These are phyloP conservation scores for Myotisia sp. DNA, from an alignment of 2,329 filamentous ascomycete species.

Conservation along the genomic window DNA sequence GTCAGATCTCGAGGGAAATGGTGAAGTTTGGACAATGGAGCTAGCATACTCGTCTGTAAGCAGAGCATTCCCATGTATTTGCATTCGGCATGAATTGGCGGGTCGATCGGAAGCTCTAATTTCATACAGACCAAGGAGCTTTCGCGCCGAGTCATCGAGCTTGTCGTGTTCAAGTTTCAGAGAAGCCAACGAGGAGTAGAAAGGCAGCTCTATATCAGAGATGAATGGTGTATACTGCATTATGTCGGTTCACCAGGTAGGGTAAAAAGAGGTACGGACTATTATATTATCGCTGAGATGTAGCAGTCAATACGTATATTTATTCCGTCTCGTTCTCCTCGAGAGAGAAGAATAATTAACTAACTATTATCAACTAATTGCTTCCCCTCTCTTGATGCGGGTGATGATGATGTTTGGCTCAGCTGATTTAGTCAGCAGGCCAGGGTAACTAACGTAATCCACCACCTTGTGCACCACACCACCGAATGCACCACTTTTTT, in stretches of 20 bases:
- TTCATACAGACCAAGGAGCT: constrained; percentile 78
- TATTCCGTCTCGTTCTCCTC: too few relatives aligned
- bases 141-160: constrained; percentile 81
- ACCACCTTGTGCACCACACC: too few relatives aligned
- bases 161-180: constrained; percentile 96
- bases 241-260: constrained; percentile 10
- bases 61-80: constrained; percentile 75
- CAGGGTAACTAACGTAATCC: too few relatives aligned
- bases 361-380: too few relatives aligned
- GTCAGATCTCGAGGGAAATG: not conserved
- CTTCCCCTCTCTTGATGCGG: too few relatives aligned
- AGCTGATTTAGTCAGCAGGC: too few relatives aligned
- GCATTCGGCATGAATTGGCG: constrained; percentile 71
- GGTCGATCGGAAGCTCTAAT: constrained; percentile 57
- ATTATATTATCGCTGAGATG: too few relatives aligned
- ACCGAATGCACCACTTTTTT: too few relatives aligned
- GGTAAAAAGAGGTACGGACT: too few relatives aligned
- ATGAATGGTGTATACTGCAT: constrained; percentile 78
- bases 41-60: constrained; percentile 60
- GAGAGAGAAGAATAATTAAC: too few relatives aligned
- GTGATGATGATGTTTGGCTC: too few relatives aligned
- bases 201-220: constrained; percentile 88
- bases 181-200: constrained; percentile 82
- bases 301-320: too few relatives aligned
- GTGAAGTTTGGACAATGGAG: not conserved